phyloP scores from a whole-genome alignment of 495 filamentous ascomycete species.

The Bombardia bombarda region DNA sequence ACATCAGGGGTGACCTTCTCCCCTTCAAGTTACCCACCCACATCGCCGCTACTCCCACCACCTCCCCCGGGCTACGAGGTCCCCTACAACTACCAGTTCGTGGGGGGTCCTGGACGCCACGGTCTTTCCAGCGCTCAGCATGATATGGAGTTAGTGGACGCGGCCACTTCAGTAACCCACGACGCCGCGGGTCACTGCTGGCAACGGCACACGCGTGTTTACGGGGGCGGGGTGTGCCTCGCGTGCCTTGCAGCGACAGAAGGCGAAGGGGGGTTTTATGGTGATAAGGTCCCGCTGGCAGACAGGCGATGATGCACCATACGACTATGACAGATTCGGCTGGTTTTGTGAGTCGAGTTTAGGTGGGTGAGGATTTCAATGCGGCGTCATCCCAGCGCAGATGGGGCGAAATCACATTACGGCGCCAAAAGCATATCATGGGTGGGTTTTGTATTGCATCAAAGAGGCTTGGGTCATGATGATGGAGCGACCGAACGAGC shows the following conservation, averaged over 20 bases:
- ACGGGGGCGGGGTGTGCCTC: conserved; percentile 42
- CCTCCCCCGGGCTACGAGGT: conserved; percentile 23
- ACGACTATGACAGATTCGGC: too few species aligned
- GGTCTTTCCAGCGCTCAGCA: conserved; percentile 11
- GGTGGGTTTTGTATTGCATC: too few species aligned
- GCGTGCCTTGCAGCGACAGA: conserved; percentile 32
- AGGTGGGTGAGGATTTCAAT: too few species aligned
- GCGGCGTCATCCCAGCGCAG: too few species aligned
- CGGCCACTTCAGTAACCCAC: conserved; percentile 12
- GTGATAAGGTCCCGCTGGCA: conserved; percentile 38
- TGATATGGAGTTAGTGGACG: conserved; percentile 22
- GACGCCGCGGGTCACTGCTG: conserved; percentile 37
- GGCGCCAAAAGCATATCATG: too few species aligned
- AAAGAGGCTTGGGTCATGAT: too few species aligned
- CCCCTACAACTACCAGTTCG: conserved; percentile 19
- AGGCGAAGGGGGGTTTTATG: conserved; percentile 38
- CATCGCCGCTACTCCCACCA: conserved; percentile 31
- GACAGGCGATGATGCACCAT: conserved; percentile 33
- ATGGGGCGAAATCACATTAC: too few species aligned
- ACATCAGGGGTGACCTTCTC: conserved; percentile 20
- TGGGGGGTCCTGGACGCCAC: conserved; percentile 20
- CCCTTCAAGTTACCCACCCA: conserved; percentile 37
- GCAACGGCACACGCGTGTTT: conserved; percentile 43
- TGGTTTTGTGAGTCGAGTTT: too few species aligned
- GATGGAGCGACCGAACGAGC: too few species aligned